Evolutionary conservation across 805 yeast species (phyloP).

Genomic region (Diddensiella caesifluorescens): DNA sequence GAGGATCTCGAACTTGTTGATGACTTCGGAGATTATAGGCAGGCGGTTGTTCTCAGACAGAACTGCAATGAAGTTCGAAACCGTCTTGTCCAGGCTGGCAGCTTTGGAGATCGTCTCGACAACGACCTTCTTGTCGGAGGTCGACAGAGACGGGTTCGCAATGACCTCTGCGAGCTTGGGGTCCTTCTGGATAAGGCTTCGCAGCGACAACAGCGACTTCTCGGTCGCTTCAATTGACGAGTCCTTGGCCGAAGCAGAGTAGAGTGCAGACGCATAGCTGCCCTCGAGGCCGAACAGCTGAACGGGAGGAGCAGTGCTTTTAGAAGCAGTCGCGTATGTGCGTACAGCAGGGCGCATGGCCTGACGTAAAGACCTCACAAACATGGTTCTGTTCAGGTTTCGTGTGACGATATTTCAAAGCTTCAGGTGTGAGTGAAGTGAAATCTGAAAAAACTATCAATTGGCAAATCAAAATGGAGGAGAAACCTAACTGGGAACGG

Average conservation of each 20-base stretch:
- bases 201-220: conserved; percentile 56
- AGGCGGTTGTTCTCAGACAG: conserved; percentile 95
- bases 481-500: no score
- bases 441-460: not conserved
- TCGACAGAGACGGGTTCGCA: conserved; percentile 77
- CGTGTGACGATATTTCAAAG: conserved; percentile 1
- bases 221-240: conserved; percentile 68
- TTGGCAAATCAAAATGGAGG: conserved; percentile 5
- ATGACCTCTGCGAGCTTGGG: conserved; percentile 56
- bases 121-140: conserved; percentile 66
- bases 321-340: conserved; percentile 39
- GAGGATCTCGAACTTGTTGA: conserved; percentile 66
- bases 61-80: conserved; percentile 73
- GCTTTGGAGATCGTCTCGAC: conserved; percentile 50
- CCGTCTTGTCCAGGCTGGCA: conserved; percentile 59
- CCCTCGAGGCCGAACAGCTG: conserved; percentile 95
- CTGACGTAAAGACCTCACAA: conserved; percentile 12
- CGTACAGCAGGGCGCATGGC: conserved; percentile 15
- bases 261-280: conserved; percentile 92
- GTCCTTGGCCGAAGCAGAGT: conserved; percentile 82
- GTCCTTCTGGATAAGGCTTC: conserved; percentile 54
- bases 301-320: conserved; percentile 74
- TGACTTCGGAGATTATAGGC: conserved; percentile 57
- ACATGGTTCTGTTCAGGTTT: conserved; percentile 6
- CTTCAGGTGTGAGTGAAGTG: not conserved